Base-by-base conservation (phyloP, 2,329 filamentous ascomycete genomes). In the Hyphodiscus sp. region DNA sequence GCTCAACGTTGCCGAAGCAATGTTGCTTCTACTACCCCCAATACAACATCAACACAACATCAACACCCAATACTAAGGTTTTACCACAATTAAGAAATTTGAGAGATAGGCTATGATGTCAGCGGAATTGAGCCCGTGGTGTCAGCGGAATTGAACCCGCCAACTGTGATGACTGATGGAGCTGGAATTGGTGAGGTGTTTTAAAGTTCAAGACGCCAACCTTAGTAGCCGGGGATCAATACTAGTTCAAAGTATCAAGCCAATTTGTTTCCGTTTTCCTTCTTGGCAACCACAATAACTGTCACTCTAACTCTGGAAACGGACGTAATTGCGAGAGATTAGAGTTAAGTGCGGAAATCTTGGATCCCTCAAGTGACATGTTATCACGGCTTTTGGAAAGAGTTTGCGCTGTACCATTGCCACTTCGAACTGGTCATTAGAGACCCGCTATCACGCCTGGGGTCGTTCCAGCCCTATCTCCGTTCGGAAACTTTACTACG, bases 201-300 rank as follows among this genome's bases (percentile, higher is more conserved):
- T n/a, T n/a, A n/a, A n/a, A n/a, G n/a, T n/a, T n/a, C n/a, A 3
- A 60, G 55, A 2, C 70, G 69, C 51, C 76, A 69, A 20, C 65
- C 62, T 54, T 57, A 16, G 8, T 33, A 33, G 20, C 45, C 56
- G 16, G 20, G 20, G 20, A n/a, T 41, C 19, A n/a, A 41, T 49
- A 19, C 16, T 4, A 19, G 10, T 33, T 11, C 18, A 1, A 41
- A 10, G 2, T 16, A n/a, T 41, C 13, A 20, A 18, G 16, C 13
- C n/a, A 41, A 33, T 16, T 20, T 29, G 38, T 45, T n/a, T 47
- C 50, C 56, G 58, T 70, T 68, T 16, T 69, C 69, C 64, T 82
- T 82, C 18, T 80, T 80, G 23, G 80, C 79, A 2, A 79, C 78
- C 0, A 79, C 77, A 29, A 77, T 73, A 2, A 74, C 70, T 51